A percentile compares a stretch with the other conserved stretches of the same genome.
phyloP scores from a whole-genome alignment of 805 yeast genomes.

The Kuraishia ogatae region DNA sequence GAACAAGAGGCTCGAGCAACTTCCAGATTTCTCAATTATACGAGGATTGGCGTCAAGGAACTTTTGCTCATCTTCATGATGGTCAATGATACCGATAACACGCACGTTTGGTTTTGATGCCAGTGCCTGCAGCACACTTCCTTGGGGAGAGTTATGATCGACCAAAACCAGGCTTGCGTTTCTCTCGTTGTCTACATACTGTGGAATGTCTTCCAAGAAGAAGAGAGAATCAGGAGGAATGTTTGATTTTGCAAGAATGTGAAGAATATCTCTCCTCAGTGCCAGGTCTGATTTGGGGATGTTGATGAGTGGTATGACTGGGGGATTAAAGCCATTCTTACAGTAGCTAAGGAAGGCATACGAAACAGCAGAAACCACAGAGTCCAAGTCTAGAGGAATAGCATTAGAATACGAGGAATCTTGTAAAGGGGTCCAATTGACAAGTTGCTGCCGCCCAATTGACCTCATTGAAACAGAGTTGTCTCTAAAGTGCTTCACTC shows the following conservation, averaged over 20 bases:
- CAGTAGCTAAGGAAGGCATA: slow-evolving; percentile 52
- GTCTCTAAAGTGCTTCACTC: slow-evolving; percentile 1
- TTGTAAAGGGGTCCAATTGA: too few species aligned
- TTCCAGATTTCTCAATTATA: slow-evolving; percentile 54
- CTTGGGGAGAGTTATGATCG: slow-evolving; percentile 73
- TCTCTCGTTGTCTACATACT: slow-evolving; percentile 6
- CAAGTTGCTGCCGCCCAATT: not conserved
- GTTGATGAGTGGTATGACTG: slow-evolving; percentile 61
- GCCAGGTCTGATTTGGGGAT: slow-evolving; percentile 58
- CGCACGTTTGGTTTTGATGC: slow-evolving; percentile 16
- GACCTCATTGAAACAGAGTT: not conserved
- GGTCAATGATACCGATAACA: slow-evolving; percentile 69
- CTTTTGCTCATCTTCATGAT: slow-evolving; percentile 66
- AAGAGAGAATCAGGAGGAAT: slow-evolving; percentile 43
- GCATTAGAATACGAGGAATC: not conserved
- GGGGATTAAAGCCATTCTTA: slow-evolving; percentile 19
- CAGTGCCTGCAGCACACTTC: slow-evolving; percentile 25
- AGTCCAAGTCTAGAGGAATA: slow-evolving; percentile 55
- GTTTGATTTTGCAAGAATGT: slow-evolving; percentile 36
- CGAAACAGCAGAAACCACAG: slow-evolving; percentile 67
- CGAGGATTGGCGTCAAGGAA: slow-evolving; percentile 50
- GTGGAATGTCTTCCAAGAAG: slow-evolving; percentile 60
- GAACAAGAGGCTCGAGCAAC: slow-evolving; percentile 72
- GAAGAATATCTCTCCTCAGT: slow-evolving; percentile 63
- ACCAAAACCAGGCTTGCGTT: slow-evolving; percentile 50